Percentiles rank a stretch among this genome's conserved stretches.
These are phyloP conservation scores for Aspergillus fischeri DNA, from an alignment of 2,329 filamentous ascomycete species.

Conservation along the genomic window DNA sequence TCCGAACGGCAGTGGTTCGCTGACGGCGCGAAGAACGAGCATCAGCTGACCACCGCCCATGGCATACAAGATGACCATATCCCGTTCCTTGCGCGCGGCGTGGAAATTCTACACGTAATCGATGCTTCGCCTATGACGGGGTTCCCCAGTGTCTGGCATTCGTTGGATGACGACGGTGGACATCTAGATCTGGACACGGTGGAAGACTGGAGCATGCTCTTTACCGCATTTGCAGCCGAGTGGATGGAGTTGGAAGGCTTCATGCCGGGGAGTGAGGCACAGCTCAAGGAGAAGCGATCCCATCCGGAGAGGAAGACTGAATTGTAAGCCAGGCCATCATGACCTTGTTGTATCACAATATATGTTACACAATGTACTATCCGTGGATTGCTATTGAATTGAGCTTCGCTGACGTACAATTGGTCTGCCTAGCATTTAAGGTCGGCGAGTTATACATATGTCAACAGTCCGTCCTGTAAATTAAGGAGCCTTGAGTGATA, in stretches of 20 bases:
- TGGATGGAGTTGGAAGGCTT: slow-evolving; percentile 79
- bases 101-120: slow-evolving; percentile 86
- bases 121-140: slow-evolving; percentile 53
- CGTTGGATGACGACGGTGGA: slow-evolving; percentile 72
- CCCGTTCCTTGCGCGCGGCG: slow-evolving; percentile 81
- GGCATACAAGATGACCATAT: slow-evolving; percentile 81
- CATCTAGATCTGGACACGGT: slow-evolving; percentile 77
- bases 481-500: neutral
- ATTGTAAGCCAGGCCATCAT: slow-evolving; percentile 32
- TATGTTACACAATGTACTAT: neutral
- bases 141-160: slow-evolving; percentile 87
- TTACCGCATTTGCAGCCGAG: slow-evolving; percentile 80
- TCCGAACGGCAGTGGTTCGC: slow-evolving; percentile 58
- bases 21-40: slow-evolving; percentile 55
- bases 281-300: slow-evolving; percentile 8
- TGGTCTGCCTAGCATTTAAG: slow-evolving; percentile 14
- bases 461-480: neutral
- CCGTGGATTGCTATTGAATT: neutral
- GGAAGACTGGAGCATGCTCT: slow-evolving; percentile 81
- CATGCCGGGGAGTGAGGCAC: slow-evolving; percentile 24
- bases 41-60: slow-evolving; percentile 44
- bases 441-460: neutral
- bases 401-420: slow-evolving; percentile 12
- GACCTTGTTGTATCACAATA: neutral
- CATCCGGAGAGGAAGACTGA: slow-evolving; percentile 30